Conservation (phyloP, 441 rosid genomes). For the Cnidoscolus chayamansa region DNA sequence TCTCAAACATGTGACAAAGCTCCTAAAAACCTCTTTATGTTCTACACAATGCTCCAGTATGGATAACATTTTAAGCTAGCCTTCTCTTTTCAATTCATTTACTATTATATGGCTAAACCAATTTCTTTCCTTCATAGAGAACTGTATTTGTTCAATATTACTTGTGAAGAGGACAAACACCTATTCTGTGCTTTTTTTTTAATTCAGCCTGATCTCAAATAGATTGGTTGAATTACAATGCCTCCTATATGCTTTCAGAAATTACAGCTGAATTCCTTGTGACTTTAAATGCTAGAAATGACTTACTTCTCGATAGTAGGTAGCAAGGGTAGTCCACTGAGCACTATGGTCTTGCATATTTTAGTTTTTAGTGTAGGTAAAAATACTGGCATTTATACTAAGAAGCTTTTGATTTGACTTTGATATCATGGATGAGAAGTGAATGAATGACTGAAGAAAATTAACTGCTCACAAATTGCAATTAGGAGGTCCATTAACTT, state of each 20-base stretch:
- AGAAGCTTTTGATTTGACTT: neutral
- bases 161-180: neutral
- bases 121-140: neutral
- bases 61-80: neutral
- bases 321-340: neutral
- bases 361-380: neutral
- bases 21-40: neutral
- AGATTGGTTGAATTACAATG: slow-evolving; percentile 2
- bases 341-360: neutral
- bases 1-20: neutral
- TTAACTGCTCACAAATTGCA: neutral
- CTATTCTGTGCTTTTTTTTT: neutral
- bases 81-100: neutral
- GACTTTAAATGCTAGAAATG: neutral
- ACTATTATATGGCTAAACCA: neutral
- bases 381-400: neutral
- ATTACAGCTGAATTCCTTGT: neutral
- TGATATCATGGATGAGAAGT: neutral
- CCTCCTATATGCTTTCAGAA: neutral
- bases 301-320: neutral
- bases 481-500: neutral
- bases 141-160: slow-evolving; percentile 8
- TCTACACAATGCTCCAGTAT: neutral
- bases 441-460: neutral
- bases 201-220: neutral